These are phyloP conservation scores for Neospora caninum DNA, from an alignment of 169 alveolate genomes.

Conservation along the genomic window DNA sequence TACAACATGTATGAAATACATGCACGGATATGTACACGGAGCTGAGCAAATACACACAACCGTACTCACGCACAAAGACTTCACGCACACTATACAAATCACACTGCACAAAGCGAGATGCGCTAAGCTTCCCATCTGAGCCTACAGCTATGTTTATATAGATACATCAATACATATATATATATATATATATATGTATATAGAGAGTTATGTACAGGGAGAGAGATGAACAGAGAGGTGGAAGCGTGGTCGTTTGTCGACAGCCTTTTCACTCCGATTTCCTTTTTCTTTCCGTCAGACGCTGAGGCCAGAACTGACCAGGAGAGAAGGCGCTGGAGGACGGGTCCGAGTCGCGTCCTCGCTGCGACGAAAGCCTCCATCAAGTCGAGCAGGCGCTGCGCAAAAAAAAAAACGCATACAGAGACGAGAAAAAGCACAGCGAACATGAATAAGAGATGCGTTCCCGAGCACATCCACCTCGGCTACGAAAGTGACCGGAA, in stretches of 20 bases:
- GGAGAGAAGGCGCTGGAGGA: background rate
- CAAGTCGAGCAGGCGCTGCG: conserved; percentile 24
- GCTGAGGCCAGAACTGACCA: background rate
- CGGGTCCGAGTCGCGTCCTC: background rate
- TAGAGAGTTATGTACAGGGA: too few species aligned
- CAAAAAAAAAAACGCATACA: background rate
- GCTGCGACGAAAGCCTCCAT: background rate
- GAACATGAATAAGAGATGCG: background rate
- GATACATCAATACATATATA: background rate
- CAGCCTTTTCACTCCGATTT: too few species aligned
- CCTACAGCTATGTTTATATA: background rate
- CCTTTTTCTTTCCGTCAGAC: background rate
- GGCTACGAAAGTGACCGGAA: too few species aligned
- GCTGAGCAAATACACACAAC: too few species aligned
- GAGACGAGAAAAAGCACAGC: background rate
- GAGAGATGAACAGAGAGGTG: too few species aligned
- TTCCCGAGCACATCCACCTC: too few species aligned
- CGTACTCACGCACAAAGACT: too few species aligned
- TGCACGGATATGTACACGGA: too few species aligned
- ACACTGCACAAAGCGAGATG: background rate
- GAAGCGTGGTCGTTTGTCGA: too few species aligned
- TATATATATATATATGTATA: background rate
- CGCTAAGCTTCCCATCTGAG: background rate
- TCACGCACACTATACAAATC: too few species aligned
- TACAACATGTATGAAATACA: too few species aligned